Evolutionary conservation across 305 asterid species (phyloP).

Genomic region (Fraxinus sp.): DNA sequence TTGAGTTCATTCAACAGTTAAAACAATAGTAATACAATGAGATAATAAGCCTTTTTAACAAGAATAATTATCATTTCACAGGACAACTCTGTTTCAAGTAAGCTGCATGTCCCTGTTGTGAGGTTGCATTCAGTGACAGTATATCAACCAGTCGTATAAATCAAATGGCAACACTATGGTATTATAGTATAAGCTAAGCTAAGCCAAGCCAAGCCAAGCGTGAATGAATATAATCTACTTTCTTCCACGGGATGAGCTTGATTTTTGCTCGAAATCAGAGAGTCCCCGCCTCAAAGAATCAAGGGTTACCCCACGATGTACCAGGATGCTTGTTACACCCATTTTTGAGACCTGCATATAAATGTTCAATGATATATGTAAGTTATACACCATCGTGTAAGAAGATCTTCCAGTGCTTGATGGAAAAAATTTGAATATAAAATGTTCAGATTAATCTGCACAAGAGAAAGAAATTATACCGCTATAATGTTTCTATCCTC

Average conservation of each 20-base stretch:
- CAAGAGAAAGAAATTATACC: slow-evolving; percentile 31
- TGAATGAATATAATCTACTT: neutral
- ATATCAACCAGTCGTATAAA: neutral
- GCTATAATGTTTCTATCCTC: slow-evolving; percentile 64
- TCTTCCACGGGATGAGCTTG: neutral
- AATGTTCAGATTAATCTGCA: neutral
- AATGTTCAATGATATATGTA: neutral
- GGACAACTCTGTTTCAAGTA: neutral
- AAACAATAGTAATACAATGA: neutral
- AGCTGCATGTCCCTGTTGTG: neutral
- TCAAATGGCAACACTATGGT: neutral
- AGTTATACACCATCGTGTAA: neutral
- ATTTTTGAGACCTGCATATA: slow-evolving; percentile 66
- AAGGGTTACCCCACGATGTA: slow-evolving; percentile 66
- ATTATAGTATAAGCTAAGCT: neutral
- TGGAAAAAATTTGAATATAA: neutral
- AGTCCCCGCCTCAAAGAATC: slow-evolving; percentile 79
- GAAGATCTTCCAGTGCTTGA: neutral
- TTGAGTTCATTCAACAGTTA: neutral
- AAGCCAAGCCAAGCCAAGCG: neutral
- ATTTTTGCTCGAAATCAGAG: slow-evolving; percentile 18
- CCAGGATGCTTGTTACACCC: slow-evolving; percentile 82
- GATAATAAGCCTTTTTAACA: neutral
- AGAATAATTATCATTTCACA: neutral
- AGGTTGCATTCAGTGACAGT: neutral